phyloP scores from a whole-genome alignment of 139 green algal species.

The Chlorella sp. region DNA sequence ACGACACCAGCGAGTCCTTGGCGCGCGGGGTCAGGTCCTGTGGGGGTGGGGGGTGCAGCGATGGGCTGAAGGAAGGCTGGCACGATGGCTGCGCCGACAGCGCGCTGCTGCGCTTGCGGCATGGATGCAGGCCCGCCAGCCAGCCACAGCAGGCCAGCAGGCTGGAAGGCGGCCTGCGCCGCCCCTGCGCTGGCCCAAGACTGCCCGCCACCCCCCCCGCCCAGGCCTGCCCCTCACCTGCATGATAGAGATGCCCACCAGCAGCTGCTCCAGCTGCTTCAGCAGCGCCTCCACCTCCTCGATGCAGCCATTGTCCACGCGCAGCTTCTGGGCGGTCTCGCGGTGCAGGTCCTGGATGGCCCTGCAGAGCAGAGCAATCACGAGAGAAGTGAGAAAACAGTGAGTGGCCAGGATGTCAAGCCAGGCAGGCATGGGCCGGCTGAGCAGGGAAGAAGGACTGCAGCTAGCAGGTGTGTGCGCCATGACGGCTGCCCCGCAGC shows the following conservation, averaged over 20 bases:
- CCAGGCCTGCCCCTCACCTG: conserved; percentile 47
- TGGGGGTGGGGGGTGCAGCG: background rate
- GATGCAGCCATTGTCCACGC: conserved; percentile 58
- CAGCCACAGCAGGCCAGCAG: no score
- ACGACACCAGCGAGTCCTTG: conserved; percentile 95
- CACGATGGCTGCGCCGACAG: background rate
- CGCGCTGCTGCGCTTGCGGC: no score
- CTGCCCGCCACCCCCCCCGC: background rate
- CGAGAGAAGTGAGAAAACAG: no score
- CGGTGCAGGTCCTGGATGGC: conserved; percentile 81
- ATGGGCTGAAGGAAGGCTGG: background rate
- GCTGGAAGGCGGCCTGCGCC: no score
- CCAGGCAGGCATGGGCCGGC: no score
- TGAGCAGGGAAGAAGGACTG: no score
- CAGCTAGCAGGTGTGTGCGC: no score
- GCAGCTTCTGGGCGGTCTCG: conserved; percentile 70
- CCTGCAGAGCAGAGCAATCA: conserved; percentile 35
- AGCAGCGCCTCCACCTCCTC: conserved; percentile 83
- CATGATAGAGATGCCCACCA: conserved; percentile 93
- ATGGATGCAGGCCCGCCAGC: no score
- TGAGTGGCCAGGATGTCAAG: no score
- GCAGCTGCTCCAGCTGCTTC: conserved; percentile 87
- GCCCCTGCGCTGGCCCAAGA: no score
- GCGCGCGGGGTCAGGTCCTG: conserved; percentile 93
- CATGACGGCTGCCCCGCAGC: no score